Conservation (phyloP, 352 stramenopile species). For the Blastocystis sp. region DNA sequence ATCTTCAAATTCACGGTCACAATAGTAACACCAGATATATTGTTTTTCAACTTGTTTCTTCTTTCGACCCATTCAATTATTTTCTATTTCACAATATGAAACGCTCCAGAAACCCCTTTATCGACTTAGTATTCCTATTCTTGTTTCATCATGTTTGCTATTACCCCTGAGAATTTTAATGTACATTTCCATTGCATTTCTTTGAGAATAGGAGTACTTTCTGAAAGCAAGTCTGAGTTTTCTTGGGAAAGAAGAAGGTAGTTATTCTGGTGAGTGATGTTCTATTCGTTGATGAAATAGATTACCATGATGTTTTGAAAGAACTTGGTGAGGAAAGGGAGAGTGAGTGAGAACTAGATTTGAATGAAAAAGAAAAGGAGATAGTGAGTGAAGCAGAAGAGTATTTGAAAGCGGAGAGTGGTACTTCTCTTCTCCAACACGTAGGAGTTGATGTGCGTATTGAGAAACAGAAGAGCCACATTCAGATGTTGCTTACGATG, state of each 20-base stretch:
- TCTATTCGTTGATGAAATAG: neutral
- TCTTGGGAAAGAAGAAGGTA: neutral
- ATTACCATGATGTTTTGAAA: neutral
- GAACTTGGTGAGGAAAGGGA: neutral
- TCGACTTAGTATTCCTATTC: neutral
- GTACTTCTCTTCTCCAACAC: neutral
- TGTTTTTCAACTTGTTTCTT: slow-evolving; percentile 59
- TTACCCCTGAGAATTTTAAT: neutral
- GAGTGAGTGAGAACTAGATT: neutral
- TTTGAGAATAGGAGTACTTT: neutral
- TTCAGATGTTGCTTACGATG: slow-evolving; percentile 42
- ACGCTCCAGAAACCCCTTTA: neutral
- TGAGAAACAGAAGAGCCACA: slow-evolving; percentile 40
- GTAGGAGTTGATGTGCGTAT: neutral
- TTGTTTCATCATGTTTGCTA: neutral
- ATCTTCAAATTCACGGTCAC: slow-evolving; percentile 62
- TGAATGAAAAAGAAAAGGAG: neutral
- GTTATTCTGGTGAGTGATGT: neutral
- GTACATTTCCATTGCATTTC: neutral
- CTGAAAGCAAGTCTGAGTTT: neutral
- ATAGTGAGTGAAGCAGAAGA: neutral
- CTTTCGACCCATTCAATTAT: slow-evolving; percentile 15
- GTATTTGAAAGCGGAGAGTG: neutral
- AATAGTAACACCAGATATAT: slow-evolving; percentile 69
- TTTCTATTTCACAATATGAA: neutral